Base-by-base conservation (phyloP, 2,329 filamentous ascomycete species). In the Neonectria coccinea region DNA sequence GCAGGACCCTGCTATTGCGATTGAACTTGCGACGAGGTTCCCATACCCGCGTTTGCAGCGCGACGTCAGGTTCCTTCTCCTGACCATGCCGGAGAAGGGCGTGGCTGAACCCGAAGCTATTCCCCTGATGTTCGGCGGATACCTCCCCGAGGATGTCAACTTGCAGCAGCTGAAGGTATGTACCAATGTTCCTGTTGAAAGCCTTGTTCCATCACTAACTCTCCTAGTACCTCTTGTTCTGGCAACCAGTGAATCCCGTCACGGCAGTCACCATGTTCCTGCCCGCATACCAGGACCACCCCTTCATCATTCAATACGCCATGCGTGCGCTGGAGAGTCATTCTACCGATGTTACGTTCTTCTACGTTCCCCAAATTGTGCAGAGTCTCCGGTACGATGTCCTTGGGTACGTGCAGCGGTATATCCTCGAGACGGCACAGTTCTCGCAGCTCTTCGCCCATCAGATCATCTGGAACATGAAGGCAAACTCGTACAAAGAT, bases 401-500 rank as follows among this genome's bases (percentile, higher is more conserved):
- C 12, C 84, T 99, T 25, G 96, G 96, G 60, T 99, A 99, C 75
- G 94, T 97, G 2, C 94, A 97, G 79, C 88, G 95, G 48, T 99
- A 97, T 76, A 98, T 99, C 59, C 85, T 98, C 16, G 96, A 99
- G 81, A 97, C 97, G 1, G 96, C 94, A 1, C 95, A 97, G 73
- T 94, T 97, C 75, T 98, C 96, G n/a, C 96, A 98, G 78, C 83
- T 98, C 9, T 99, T 99, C 79, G 95, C 97, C 2, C 97, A 99
- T 78, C 96, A 99, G 75, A 98, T 99, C 70, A 99, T 99, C 76
- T 99, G 97, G 96, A 99, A 99, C 78, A 99, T 99, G 91, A 99
- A 98, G 78, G 96, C 96, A 33, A 99, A 99, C 78, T 92, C 94
- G 1, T 99, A 92, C 85, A 99, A 97, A 78, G 97, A 99, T 70